Conservation (phyloP, 306 rosid species). For the Morella rubra region DNA sequence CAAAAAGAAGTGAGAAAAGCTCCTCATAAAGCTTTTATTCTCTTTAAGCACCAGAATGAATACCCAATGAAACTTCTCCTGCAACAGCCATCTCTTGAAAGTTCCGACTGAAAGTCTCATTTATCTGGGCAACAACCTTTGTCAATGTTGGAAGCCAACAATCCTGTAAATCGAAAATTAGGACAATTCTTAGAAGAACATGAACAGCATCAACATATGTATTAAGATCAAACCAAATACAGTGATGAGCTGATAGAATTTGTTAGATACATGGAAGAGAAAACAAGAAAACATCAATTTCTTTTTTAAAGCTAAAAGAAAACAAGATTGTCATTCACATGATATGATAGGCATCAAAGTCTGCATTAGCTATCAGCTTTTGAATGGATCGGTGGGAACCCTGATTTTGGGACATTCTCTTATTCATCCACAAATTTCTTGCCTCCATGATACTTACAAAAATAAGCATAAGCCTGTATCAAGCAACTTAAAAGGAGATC, state of each 20-base stretch:
- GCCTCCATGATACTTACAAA: too few relatives aligned
- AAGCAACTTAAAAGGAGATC: background rate
- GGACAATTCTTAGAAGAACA: background rate
- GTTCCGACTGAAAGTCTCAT: conserved; percentile 79
- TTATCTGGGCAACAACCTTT: conserved; percentile 80
- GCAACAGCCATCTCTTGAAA: conserved; percentile 99
- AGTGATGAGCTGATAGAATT: conserved; percentile 1
- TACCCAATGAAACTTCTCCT: conserved; percentile 94
- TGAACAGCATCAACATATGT: background rate
- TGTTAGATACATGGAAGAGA: background rate
- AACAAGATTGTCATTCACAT: background rate
- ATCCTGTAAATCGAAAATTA: conserved; percentile 43
- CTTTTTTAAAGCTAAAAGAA: background rate
- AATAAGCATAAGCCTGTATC: background rate
- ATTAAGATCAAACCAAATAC: background rate
- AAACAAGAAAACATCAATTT: background rate
- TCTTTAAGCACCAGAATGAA: conserved; percentile 15
- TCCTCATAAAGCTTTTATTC: conserved; percentile 11
- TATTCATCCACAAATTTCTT: too few relatives aligned
- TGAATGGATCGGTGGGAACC: background rate
- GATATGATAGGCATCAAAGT: background rate
- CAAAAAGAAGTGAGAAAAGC: conserved; percentile 28
- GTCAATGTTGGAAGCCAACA: conserved; percentile 90
- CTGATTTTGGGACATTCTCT: conserved; percentile 1
- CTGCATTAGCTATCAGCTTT: background rate